These are phyloP conservation scores for Lagenidium giganteum DNA, from an alignment of 352 stramenopile species.

Conservation along the genomic window DNA sequence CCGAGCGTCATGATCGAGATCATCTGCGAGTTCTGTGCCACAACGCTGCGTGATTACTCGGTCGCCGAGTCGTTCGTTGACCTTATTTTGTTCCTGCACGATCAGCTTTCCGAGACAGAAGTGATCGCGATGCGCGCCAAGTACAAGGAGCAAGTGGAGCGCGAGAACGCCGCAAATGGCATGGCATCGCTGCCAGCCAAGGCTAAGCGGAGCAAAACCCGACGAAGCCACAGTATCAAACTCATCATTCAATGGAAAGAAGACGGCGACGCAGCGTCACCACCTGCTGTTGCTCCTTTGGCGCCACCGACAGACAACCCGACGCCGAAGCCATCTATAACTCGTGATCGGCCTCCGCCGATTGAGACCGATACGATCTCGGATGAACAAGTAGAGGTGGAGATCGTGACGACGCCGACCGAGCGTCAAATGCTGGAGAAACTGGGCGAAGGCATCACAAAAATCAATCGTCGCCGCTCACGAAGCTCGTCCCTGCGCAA, in stretches of 20 bases:
- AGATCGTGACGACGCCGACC: slow-evolving; percentile 65
- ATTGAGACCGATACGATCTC: too few species aligned
- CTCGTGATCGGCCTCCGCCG: too few species aligned
- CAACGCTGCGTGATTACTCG: slow-evolving; percentile 64
- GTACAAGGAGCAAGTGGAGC: slow-evolving; percentile 52
- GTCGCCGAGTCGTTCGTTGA: slow-evolving; percentile 71
- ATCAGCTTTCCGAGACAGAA: slow-evolving; percentile 52
- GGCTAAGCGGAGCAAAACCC: too few species aligned
- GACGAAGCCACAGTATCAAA: slow-evolving; percentile 60
- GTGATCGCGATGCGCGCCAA: slow-evolving; percentile 41
- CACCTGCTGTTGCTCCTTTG: too few species aligned
- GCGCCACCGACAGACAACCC: too few species aligned
- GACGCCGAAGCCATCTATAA: too few species aligned
- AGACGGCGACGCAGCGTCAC: slow-evolving; percentile 8
- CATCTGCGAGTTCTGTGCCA: slow-evolving; percentile 75
- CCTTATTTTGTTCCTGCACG: slow-evolving; percentile 67
- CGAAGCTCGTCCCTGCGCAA: slow-evolving; percentile 54
- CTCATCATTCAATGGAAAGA: slow-evolving; percentile 68
- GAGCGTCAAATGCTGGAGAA: slow-evolving; percentile 67
- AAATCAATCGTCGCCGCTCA: slow-evolving; percentile 67
- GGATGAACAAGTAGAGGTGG: slow-evolving; percentile 37
- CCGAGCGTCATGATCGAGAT: slow-evolving; percentile 72
- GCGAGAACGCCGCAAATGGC: too few species aligned
- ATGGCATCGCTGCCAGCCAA: too few species aligned
- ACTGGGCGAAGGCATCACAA: slow-evolving; percentile 63